A percentile compares a stretch with the other conserved stretches of the same genome.
These are phyloP conservation scores for Saxophila tyrrhenica DNA, from an alignment of 495 filamentous ascomycete genomes.

Conservation along the genomic window DNA sequence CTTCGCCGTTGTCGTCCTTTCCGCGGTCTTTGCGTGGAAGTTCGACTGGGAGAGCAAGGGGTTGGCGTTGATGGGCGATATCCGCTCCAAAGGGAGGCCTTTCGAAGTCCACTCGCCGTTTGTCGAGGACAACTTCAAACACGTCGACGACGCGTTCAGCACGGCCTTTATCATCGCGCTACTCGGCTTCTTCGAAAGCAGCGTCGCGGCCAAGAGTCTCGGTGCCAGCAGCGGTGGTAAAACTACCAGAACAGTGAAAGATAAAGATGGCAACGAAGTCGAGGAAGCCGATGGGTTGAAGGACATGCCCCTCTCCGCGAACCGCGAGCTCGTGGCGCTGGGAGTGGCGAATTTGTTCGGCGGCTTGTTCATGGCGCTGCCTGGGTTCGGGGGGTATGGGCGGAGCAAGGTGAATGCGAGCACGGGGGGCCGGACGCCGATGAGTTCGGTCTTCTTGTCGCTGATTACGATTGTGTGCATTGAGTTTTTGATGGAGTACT, in stretches of 20 bases:
- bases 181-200: constrained; percentile 96
- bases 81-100: constrained; percentile 54
- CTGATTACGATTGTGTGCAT: constrained; percentile 71
- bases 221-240: constrained; percentile 33
- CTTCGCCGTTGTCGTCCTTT: constrained; percentile 79
- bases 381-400: constrained; percentile 93
- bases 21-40: constrained; percentile 67
- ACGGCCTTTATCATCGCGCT: constrained; percentile 90
- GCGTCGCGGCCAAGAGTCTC: constrained; percentile 89
- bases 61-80: constrained; percentile 70
- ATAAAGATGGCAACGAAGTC: constrained; percentile 18
- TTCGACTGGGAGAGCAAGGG: constrained; percentile 72
- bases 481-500: constrained; percentile 71
- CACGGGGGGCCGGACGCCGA: constrained; percentile 84
- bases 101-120: constrained; percentile 86
- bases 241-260: not conserved
- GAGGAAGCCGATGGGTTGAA: constrained; percentile 48
- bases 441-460: constrained; percentile 77
- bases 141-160: constrained; percentile 76
- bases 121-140: constrained; percentile 56
- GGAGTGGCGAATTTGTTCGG: constrained; percentile 83
- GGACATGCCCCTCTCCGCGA: constrained; percentile 72
- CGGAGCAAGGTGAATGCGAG: constrained; percentile 88
- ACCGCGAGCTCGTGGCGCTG: constrained; percentile 87
- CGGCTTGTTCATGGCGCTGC: constrained; percentile 81